Evolutionary conservation across 2,329 filamentous ascomycete species (phyloP), one percentile per base, ranked within the genome.

Genomic region (Juglanconis sp.): DNA sequence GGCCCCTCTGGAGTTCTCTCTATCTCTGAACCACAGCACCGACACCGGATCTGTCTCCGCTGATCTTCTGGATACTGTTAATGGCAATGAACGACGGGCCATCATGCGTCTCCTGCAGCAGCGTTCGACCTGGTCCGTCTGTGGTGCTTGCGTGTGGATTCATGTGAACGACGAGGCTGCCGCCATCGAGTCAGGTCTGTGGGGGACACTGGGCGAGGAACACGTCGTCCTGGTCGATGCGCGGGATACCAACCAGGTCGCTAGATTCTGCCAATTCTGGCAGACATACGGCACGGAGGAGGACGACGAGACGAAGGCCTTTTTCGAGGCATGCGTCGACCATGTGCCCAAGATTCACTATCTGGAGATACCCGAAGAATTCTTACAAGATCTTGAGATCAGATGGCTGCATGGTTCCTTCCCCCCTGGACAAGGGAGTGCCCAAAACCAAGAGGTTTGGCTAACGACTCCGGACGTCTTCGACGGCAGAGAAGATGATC

Each of bases 171-270:
- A 36, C n/a, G 17, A 47, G 7, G 30, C 17, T 9, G 47, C 11
- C 13, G 42, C 42, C 17, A 17, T 44, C 30, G 24, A 35, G 30
- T 57, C 48, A 11, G 48, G 48, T 10, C 56, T 57, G 36, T 57
- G 49, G 49, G 56, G 56, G 1, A 2, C 40, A n/a, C n/a, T 57
- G 13, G 56, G 56, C 15, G 56, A 57, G 48, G 48, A 57, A 38
- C 48, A 38, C n/a, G 13, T 57, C 15, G 56, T 57, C 4, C n/a
- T 47, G 47, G 48, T 57, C 10, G 56, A 53, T 40, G 56, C 34
- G 11, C 32, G n/a, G 10, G 56, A 57, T 32, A 30, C 49, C 30
- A 17, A 30, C 30, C 47, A 31, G 15, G 32, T 57, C 15, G 13
- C 13, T 11, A 15, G 10, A 3, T 54, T 32, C 38, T 17, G 40